phyloP scores from a whole-genome alignment of 345 rosid genomes.

The Eucalyptus regnans region DNA sequence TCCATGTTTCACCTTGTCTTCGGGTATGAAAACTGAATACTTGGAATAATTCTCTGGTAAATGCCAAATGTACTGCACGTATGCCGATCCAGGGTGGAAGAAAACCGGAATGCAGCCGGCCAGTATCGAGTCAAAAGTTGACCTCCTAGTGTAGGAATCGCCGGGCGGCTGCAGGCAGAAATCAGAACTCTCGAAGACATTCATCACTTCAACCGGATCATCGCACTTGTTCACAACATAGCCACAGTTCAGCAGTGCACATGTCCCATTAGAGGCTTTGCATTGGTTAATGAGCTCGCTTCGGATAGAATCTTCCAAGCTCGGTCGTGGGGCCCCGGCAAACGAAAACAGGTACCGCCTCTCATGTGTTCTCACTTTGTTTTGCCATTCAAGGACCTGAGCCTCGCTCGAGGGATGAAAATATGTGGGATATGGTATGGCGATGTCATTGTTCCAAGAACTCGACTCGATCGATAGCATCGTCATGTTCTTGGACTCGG shows the following conservation, averaged over 20 bases:
- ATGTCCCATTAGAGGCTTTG: constrained; percentile 1
- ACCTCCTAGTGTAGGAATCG: constrained; percentile 49
- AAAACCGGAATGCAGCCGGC: constrained; percentile 58
- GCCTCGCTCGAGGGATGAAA: constrained; percentile 31
- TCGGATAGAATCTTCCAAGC: constrained; percentile 14
- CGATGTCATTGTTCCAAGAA: constrained; percentile 31
- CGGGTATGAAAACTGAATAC: constrained; percentile 37
- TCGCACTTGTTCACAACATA: constrained; percentile 14
- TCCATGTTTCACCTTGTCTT: constrained; percentile 3
- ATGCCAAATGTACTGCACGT: constrained; percentile 46
- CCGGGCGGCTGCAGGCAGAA: constrained; percentile 58
- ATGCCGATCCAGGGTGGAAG: constrained; percentile 41
- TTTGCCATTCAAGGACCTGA: constrained; percentile 33
- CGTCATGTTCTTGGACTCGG: constrained; percentile 33
- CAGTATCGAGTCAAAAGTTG: constrained; percentile 46
- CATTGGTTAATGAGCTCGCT: constrained; percentile 33
- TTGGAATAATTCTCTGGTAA: constrained; percentile 14
- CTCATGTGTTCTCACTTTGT: constrained; percentile 1
- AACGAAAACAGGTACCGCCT: constrained; percentile 31
- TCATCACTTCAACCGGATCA: constrained; percentile 24
- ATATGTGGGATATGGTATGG: constrained; percentile 52
- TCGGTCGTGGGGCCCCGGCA: constrained; percentile 38
- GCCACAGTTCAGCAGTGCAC: constrained; percentile 31
- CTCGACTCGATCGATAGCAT: constrained; percentile 39
- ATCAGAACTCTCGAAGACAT: constrained; percentile 17